These are phyloP conservation scores for Ganoderma leucocontextum DNA, from an alignment of 1,284 basidiomycete species.

Conservation along the genomic window DNA sequence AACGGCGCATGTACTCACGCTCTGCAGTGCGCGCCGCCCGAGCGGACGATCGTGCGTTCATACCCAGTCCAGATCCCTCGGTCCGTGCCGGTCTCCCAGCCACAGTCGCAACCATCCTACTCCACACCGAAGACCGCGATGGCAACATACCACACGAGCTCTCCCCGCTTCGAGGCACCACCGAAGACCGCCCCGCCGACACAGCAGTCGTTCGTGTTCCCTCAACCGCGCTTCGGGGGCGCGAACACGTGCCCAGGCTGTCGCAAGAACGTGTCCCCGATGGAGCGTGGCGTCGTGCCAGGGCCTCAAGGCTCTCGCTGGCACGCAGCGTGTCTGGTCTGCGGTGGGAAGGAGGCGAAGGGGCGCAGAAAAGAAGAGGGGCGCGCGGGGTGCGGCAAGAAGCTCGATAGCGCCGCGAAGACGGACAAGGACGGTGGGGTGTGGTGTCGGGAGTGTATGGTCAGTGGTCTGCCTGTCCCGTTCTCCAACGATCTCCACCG, in stretches of 20 bases:
- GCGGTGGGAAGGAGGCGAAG: constrained; percentile 69
- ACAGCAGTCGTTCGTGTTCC: constrained; percentile 45
- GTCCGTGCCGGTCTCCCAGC: constrained; percentile 33
- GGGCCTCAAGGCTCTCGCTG: constrained; percentile 82
- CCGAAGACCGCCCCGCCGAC: constrained; percentile 50
- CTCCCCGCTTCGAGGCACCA: constrained; percentile 58
- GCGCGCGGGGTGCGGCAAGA: constrained; percentile 81
- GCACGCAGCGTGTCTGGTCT: constrained; percentile 80
- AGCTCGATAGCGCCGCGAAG: constrained; percentile 84
- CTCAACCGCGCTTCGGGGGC: constrained; percentile 69
- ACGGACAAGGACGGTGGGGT: constrained; percentile 71
- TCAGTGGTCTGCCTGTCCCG: constrained; percentile 46
- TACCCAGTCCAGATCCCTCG: constrained; percentile 40
- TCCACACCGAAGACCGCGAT: constrained; percentile 36
- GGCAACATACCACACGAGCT: constrained; percentile 40
- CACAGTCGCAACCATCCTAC: constrained; percentile 2
- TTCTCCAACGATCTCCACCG: neutral
- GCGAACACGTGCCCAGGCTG: constrained; percentile 76
- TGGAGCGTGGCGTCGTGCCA: constrained; percentile 84
- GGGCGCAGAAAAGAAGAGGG: constrained; percentile 56
- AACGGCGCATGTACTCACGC: constrained; percentile 19
- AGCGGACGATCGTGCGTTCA: constrained; percentile 51
- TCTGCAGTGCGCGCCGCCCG: constrained; percentile 67
- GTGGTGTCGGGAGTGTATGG: constrained; percentile 86
- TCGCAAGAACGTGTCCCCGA: constrained; percentile 71